phyloP scores from a whole-genome alignment of 495 filamentous ascomycete genomes.

The Acidomyces sp. region DNA sequence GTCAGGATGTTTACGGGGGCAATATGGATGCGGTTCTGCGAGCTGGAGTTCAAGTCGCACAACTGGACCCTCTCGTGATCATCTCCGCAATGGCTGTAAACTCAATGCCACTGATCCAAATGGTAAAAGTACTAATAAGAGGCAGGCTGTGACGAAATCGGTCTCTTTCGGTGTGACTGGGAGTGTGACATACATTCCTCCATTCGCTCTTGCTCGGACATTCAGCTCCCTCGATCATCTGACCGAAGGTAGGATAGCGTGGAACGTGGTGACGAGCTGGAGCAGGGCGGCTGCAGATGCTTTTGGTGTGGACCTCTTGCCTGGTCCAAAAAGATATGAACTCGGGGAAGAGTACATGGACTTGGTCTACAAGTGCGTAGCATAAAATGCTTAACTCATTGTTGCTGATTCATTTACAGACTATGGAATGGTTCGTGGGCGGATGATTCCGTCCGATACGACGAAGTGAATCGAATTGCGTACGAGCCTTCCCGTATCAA shows the following conservation, averaged over 20 bases:
- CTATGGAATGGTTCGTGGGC: constrained; percentile 58
- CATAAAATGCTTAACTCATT: too few species aligned
- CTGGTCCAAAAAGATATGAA: constrained; percentile 50
- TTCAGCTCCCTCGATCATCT: constrained; percentile 56
- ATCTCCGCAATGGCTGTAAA: constrained; percentile 24
- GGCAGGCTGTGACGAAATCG: constrained; percentile 45
- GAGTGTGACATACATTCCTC: constrained; percentile 54
- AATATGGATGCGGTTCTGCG: too few species aligned
- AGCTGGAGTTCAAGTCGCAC: constrained; percentile 15
- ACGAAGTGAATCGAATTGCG: constrained; percentile 42
- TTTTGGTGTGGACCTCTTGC: neutral
- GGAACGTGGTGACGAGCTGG: constrained; percentile 61
- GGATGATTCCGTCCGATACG: constrained; percentile 49
- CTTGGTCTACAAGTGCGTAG: constrained; percentile 59
- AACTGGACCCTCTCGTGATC: constrained; percentile 16
- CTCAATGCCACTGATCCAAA: too few species aligned
- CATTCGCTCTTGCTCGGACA: constrained; percentile 54
- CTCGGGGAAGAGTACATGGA: constrained; percentile 55
- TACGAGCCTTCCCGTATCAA: constrained; percentile 46
- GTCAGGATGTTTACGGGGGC: too few species aligned
- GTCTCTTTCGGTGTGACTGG: constrained; percentile 59
- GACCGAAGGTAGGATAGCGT: constrained; percentile 51
- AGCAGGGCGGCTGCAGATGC: constrained; percentile 47
- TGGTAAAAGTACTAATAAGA: too few species aligned
- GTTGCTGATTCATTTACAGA: too few species aligned